These are phyloP conservation scores for Russula lepida DNA, from an alignment of 768 basidiomycete genomes.

Conservation along the genomic window DNA sequence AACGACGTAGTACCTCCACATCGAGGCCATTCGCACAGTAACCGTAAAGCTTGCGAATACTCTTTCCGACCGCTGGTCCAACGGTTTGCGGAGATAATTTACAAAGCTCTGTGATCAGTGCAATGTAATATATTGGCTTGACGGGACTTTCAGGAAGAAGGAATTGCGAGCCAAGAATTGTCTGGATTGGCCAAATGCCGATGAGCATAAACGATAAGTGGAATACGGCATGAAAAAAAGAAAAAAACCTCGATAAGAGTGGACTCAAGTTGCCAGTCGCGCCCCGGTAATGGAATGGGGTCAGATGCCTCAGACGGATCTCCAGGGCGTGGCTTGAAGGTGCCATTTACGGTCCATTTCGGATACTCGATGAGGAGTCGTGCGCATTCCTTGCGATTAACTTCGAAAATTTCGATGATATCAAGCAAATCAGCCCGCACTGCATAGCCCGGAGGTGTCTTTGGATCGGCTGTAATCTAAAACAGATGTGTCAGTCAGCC, in stretches of 20 bases:
- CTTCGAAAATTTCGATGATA: constrained; percentile 81
- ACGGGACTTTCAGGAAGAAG: constrained; percentile 69
- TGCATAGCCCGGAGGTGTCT: constrained; percentile 68
- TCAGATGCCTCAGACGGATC: constrained; percentile 40
- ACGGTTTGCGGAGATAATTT: constrained; percentile 88
- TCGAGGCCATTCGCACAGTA: constrained; percentile 81
- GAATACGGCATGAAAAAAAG: not conserved
- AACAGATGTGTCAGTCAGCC: not conserved
- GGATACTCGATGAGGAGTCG: constrained; percentile 78
- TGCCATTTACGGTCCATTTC: constrained; percentile 72
- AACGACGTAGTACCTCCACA: constrained; percentile 69
- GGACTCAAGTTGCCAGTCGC: constrained; percentile 85
- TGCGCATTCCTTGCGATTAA: constrained; percentile 94
- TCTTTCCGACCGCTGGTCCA: constrained; percentile 94
- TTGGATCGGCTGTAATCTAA: constrained; percentile 71
- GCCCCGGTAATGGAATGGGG: constrained; percentile 41
- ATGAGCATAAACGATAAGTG: not conserved
- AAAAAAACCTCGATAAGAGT: constrained; percentile 69
- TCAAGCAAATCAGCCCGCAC: constrained; percentile 70
- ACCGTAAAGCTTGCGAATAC: constrained; percentile 78
- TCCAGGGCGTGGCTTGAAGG: constrained; percentile 74
- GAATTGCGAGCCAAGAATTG: constrained; percentile 64
- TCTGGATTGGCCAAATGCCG: constrained; percentile 34
- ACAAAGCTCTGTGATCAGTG: constrained; percentile 88
- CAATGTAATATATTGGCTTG: constrained; percentile 77